Percentiles rank a stretch among this genome's conserved stretches.
Conservation (phyloP, 1,139 yeast species). For the Candida sp. region DNA sequence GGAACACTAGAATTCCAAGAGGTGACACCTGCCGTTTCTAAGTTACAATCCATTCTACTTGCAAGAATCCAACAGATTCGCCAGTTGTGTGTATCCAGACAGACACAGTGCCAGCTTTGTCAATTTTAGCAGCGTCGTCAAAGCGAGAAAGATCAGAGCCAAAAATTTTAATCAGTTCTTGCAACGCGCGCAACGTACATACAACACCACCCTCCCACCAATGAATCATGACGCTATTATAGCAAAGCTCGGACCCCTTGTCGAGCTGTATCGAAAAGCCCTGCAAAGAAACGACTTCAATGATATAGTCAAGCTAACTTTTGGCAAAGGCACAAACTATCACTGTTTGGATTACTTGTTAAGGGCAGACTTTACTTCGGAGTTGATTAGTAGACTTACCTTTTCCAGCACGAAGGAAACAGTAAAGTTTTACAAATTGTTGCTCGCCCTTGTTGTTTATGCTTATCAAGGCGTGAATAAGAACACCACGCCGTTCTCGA, state of each 20-base stretch:
- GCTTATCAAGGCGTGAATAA: not conserved
- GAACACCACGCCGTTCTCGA: not conserved
- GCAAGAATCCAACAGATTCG: no score
- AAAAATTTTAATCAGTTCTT: no score
- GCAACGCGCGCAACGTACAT: no score
- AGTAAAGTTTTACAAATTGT: slow-evolving; percentile 1
- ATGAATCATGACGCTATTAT: slow-evolving; percentile 1
- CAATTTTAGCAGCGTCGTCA: no score
- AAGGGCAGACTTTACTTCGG: not conserved
- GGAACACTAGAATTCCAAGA: no score
- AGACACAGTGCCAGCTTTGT: no score
- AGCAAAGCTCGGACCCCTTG: not conserved
- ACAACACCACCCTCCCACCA: not conserved
- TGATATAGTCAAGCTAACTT: slow-evolving; percentile 4
- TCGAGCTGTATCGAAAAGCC: not conserved
- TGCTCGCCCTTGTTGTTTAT: not conserved
- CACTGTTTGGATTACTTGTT: slow-evolving; percentile 3
- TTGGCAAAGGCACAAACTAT: slow-evolving; percentile 1
- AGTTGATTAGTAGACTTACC: slow-evolving; percentile 5
- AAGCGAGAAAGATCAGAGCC: no score
- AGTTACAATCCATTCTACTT: no score
- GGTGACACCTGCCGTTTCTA: no score
- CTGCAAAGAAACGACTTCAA: slow-evolving; percentile 1
- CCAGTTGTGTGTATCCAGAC: no score
- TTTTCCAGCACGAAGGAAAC: not conserved